Evolutionary conservation across 73 alveolate genomes (phyloP).

Genomic region (Blepharisma japonicum): DNA sequence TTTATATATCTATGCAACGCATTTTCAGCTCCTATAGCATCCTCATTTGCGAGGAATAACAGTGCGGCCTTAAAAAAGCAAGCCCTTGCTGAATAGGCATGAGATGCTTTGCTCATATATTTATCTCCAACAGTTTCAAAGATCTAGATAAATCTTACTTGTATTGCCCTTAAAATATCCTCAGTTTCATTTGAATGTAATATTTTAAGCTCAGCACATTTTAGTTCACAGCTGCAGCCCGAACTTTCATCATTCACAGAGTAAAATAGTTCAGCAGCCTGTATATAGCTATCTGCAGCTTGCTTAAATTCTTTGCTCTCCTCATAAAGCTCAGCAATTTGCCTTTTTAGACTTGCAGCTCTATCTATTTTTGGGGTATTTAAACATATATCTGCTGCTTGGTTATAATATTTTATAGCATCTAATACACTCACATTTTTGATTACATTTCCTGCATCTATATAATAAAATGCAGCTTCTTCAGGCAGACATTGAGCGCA

Average conservation of each 20-base stretch:
- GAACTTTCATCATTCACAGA: slow-evolving; percentile 64
- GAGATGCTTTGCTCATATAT: slow-evolving; percentile 58
- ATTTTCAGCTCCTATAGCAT: slow-evolving; percentile 70
- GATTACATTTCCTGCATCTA: slow-evolving; percentile 64
- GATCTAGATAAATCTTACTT: slow-evolving; percentile 11
- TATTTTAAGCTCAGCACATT: slow-evolving; percentile 68
- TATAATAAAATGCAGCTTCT: slow-evolving; percentile 48
- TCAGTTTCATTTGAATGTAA: slow-evolving; percentile 49
- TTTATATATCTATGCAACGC: slow-evolving; percentile 46
- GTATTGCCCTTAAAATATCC: slow-evolving; percentile 49
- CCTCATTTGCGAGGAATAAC: slow-evolving; percentile 70
- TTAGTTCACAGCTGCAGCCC: slow-evolving; percentile 55
- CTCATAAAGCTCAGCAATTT: slow-evolving; percentile 65
- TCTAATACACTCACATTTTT: slow-evolving; percentile 45
- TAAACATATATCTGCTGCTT: slow-evolving; percentile 54
- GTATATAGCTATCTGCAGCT: slow-evolving; percentile 65
- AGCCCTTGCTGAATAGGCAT: slow-evolving; percentile 71
- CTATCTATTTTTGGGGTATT: slow-evolving; percentile 48
- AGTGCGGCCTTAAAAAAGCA: slow-evolving; percentile 64
- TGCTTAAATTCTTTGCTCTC: slow-evolving; percentile 58
- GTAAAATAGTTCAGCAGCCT: slow-evolving; percentile 69
- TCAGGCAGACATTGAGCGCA: slow-evolving; percentile 59
- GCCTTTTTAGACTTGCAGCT: slow-evolving; percentile 70
- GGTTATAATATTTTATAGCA: slow-evolving; percentile 42
- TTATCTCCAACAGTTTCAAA: slow-evolving; percentile 73